Evolutionary conservation across 1,284 basidiomycete species (phyloP).

Genomic region (Trichosporon asahii): DNA sequence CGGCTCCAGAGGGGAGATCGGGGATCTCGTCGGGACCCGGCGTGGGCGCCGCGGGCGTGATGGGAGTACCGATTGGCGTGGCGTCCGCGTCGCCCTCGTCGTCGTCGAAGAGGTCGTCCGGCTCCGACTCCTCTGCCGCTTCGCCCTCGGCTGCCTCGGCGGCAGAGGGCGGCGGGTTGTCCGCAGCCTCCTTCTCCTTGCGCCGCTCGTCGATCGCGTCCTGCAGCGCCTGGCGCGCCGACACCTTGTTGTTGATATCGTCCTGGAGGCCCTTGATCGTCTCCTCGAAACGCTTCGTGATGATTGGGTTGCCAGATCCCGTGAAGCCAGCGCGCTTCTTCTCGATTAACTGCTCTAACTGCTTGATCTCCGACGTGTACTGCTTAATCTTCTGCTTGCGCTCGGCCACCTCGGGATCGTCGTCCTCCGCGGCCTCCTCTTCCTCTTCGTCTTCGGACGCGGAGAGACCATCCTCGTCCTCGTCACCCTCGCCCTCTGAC

Average conservation of each 20-base stretch:
- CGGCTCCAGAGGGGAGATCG: conserved; percentile 12
- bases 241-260: conserved; percentile 81
- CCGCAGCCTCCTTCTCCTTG: conserved; percentile 20
- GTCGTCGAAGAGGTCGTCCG: conserved; percentile 33
- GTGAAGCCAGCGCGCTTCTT: conserved; percentile 81
- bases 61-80: conserved; percentile 33
- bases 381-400: conserved; percentile 63
- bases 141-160: conserved; percentile 26
- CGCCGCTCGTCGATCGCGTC: conserved; percentile 38
- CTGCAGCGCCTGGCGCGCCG: conserved; percentile 56
- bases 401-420: conserved; percentile 61
- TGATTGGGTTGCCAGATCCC: conserved; percentile 74
- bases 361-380: conserved; percentile 81
- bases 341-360: conserved; percentile 80
- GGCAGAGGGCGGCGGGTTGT: conserved; percentile 4
- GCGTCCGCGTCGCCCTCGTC: conserved; percentile 16
- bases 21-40: conserved; percentile 20
- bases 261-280: conserved; percentile 79
- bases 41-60: conserved; percentile 25
- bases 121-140: conserved; percentile 24
- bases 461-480: conserved; percentile 32
- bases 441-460: conserved; percentile 69
- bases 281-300: conserved; percentile 91
- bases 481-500: conserved; percentile 30
- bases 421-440: conserved; percentile 63